A percentile compares a stretch with the other conserved stretches of the same genome.
Conservation (phyloP, 1,139 yeast species). For the Hyphopichia buzzinii region DNA sequence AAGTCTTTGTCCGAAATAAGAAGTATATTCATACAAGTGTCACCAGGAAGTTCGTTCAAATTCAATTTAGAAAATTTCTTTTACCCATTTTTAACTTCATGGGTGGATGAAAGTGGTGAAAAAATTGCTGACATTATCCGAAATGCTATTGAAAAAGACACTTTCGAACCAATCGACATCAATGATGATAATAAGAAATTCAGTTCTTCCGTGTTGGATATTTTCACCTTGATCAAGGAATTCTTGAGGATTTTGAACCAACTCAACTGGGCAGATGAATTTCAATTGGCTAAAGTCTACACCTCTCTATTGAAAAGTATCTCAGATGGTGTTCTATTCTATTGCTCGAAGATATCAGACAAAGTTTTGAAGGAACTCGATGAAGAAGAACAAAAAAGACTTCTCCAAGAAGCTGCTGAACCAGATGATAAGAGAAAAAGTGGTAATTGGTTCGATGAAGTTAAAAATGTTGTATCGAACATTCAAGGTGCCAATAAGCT, state of each 20-base stretch:
- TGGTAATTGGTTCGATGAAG: constrained; percentile 43
- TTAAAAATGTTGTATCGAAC: constrained; percentile 48
- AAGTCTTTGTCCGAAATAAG: constrained; percentile 55
- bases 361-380: constrained; percentile 50
- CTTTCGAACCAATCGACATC: constrained; percentile 52
- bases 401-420: constrained; percentile 26
- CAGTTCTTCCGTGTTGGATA: constrained; percentile 62
- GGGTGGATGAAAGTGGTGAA: constrained; percentile 56
- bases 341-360: constrained; percentile 47
- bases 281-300: constrained; percentile 57
- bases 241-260: constrained; percentile 52
- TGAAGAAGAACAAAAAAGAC: constrained; percentile 32
- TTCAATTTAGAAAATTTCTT: constrained; percentile 62
- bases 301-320: constrained; percentile 60
- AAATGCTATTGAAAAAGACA: constrained; percentile 55
- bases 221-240: constrained; percentile 62
- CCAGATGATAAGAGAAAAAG: constrained; percentile 21
- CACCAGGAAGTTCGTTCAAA: constrained; percentile 36
- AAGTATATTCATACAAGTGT: constrained; percentile 52
- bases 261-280: constrained; percentile 61
- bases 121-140: constrained; percentile 50
- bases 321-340: constrained; percentile 57
- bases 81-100: constrained; percentile 52
- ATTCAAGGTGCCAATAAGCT: constrained; percentile 31
- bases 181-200: constrained; percentile 35